Percentiles rank a stretch among this genome's conserved stretches.
Conservation (phyloP, 179 eudicot genomes). For the Beta macrorhiza region DNA sequence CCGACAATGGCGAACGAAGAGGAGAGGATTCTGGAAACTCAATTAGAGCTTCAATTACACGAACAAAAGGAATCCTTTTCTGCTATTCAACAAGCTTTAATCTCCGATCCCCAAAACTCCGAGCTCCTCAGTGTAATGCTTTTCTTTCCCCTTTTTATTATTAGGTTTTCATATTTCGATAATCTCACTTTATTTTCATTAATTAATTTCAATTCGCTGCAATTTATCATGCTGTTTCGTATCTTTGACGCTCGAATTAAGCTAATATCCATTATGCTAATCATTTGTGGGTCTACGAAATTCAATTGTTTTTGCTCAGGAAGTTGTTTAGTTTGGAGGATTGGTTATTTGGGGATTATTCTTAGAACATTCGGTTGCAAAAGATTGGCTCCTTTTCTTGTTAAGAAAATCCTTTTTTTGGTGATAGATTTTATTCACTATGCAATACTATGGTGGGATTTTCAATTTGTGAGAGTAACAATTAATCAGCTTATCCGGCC, state of each 20-base stretch:
- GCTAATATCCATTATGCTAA: not conserved
- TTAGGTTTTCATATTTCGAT: not conserved
- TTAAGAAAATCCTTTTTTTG: too few species aligned
- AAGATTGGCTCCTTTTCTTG: too few species aligned
- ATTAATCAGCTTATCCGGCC: too few species aligned
- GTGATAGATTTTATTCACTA: too few species aligned
- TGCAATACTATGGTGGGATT: too few species aligned
- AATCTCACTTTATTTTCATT: too few species aligned
- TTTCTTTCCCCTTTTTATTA: not conserved
- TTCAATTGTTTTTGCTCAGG: too few species aligned
- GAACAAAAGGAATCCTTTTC: constrained; percentile 73
- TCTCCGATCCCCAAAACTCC: constrained; percentile 53
- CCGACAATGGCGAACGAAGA: constrained; percentile 62
- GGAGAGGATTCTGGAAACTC: constrained; percentile 57
- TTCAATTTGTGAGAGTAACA: too few species aligned
- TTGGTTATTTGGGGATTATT: too few species aligned
- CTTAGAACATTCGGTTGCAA: too few species aligned
- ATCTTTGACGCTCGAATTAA: not conserved
- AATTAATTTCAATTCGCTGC: not conserved
- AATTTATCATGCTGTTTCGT: not conserved
- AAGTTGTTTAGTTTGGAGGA: too few species aligned
- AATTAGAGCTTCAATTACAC: constrained; percentile 67
- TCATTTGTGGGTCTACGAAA: not conserved
- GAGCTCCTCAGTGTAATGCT: constrained; percentile 64
- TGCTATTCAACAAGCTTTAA: constrained; percentile 58